Evolutionary conservation across 2,329 filamentous ascomycete species (phyloP), one percentile per base, ranked within the genome.

Genomic region (Colletotrichum musae): DNA sequence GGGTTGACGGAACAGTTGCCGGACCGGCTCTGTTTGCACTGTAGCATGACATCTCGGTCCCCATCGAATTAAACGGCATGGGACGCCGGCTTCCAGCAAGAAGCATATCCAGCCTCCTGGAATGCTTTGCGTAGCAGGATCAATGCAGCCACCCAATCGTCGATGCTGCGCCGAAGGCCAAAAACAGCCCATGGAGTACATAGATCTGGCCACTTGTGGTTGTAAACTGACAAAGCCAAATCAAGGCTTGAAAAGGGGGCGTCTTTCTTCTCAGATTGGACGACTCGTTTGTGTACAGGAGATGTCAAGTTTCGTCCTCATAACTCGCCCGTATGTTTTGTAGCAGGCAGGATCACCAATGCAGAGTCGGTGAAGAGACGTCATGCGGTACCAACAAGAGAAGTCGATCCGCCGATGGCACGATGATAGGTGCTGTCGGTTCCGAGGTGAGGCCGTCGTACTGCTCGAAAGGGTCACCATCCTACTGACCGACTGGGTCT

Each of bases 61-160:
- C 58, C 28, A 24, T 57, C 61, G 52, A 54, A 39, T 6, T 3
- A 60, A 41, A 43, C 15, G n/a, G 12, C 10, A 61, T 13, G 51
- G 32, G 54, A 63, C 39, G 47, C 50, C 52, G 39, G 58, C 48
- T 51, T 18, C 58, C 52, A 64, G 41, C 26, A 63, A 70, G 47
- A 64, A 64, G 64, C 64, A 70, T 68, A 68, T 51, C 68, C 68
- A 64, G 53, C 39, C 52, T 32, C 47, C 43, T 68, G 68, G 68
- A 64, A 63, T 54, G 16, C 43, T 48, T 57, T n/a, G 15, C 41
- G 58, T 59, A 54, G 64, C 28, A 48, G 47, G 43, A 51, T 69
- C 53, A 64, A 70, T 70, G 50, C 52, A 50, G 68, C 64, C 36
- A 47, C 21, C 32, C 41, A 28, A 2, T 43, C 41, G 41, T 15